Percentiles rank a stretch among this genome's conserved stretches.
These are phyloP conservation scores for Globisporangium abappressorium DNA, from an alignment of 352 stramenopile genomes.

Conservation along the genomic window DNA sequence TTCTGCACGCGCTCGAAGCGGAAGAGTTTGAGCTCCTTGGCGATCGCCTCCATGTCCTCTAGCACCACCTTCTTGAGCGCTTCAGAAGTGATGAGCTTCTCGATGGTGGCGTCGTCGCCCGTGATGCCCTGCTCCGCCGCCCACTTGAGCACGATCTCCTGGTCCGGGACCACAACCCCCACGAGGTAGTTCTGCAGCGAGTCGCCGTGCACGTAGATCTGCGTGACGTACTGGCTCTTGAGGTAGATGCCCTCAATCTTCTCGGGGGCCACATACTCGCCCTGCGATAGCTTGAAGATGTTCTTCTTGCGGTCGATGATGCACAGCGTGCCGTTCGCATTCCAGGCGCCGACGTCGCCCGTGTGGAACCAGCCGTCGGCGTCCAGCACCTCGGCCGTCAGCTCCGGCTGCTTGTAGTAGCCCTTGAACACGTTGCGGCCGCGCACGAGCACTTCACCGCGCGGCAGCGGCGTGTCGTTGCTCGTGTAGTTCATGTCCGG, in stretches of 20 bases:
- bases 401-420: conserved; percentile 7
- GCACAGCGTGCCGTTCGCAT: conserved; percentile 83
- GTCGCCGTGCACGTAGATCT: conserved; percentile 10
- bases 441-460: not conserved
- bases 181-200: conserved; percentile 8
- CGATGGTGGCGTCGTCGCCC: not conserved
- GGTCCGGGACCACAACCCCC: not conserved
- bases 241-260: conserved; percentile 92
- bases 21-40: conserved; percentile 57
- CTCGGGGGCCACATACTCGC: conserved; percentile 94
- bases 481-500: conserved; percentile 7
- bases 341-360: conserved; percentile 91
- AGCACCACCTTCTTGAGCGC: no score
- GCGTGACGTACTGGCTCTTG: not conserved
- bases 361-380: conserved; percentile 86
- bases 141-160: not conserved
- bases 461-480: not conserved
- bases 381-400: not conserved
- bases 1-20: conserved; percentile 92
- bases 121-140: conserved; percentile 20
- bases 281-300: conserved; percentile 90
- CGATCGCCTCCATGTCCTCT: conserved; percentile 33
- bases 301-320: conserved; percentile 91
- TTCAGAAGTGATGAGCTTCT: not conserved
- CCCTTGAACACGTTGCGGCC: conserved; percentile 7